phyloP scores from a whole-genome alignment of 805 yeast species.

The Pichia gijzeniarum region DNA sequence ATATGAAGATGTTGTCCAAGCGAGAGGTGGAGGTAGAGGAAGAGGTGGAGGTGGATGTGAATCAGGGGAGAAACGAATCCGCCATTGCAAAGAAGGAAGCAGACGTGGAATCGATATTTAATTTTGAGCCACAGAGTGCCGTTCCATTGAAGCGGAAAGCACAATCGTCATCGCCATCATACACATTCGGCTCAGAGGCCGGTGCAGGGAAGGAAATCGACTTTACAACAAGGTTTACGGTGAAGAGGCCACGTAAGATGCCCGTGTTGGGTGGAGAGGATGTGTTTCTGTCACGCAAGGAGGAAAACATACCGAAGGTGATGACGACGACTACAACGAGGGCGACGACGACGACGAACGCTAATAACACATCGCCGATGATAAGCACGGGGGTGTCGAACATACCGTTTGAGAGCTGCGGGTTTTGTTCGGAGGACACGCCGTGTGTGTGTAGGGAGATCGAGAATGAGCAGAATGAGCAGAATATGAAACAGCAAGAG shows the following conservation, averaged over 20 bases:
- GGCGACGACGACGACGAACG: not conserved
- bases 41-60: too few relatives aligned
- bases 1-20: slow-evolving; percentile 26
- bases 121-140: slow-evolving; percentile 57
- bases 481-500: slow-evolving; percentile 15
- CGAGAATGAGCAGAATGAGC: slow-evolving; percentile 40
- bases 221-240: slow-evolving; percentile 42
- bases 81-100: not conserved
- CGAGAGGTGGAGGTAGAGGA: too few relatives aligned
- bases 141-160: slow-evolving; percentile 45
- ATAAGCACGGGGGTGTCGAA: slow-evolving; percentile 12
- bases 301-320: not conserved
- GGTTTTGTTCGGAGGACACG: slow-evolving; percentile 87
- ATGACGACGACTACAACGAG: slow-evolving; percentile 1
- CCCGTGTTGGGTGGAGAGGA: slow-evolving; percentile 14
- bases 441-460: slow-evolving; percentile 90
- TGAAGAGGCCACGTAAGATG: slow-evolving; percentile 23
- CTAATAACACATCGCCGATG: too few relatives aligned
- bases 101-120: slow-evolving; percentile 5
- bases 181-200: not conserved
- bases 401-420: slow-evolving; percentile 61
- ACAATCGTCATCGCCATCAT: not conserved
- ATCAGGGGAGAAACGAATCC: too few relatives aligned
- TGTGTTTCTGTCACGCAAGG: not conserved
- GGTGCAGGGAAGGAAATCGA: slow-evolving; percentile 38